Base-by-base conservation (phyloP, 164 flowering plant species). In the Aristolochia californica region DNA sequence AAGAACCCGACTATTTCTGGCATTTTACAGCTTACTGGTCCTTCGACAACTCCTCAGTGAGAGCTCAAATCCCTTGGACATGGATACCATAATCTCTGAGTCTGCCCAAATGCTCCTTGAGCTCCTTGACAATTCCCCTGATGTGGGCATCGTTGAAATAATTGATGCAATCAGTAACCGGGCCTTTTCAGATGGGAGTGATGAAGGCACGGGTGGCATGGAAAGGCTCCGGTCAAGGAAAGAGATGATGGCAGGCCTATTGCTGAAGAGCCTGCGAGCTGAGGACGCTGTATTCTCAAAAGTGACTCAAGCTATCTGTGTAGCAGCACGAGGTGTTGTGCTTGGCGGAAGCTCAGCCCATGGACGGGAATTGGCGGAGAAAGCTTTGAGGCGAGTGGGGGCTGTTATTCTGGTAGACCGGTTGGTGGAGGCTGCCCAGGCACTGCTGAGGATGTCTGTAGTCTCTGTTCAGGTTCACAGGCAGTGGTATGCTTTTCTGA, bases 261-360 rank as follows among this genome's bases (percentile, higher is more conserved):
- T 94, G 52, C 64, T 64, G 7, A 94, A 83, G 72, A 84, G 96
- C 81, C 67, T 94, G 61, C 85, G 75, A 66, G 80, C 81, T n/a
- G 91, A 78, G 51, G 89, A 94, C 59, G 56, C 91, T 0, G 74
- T 94, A 28, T 94, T 90, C 54, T 51, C 59, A 22, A 75, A 56
- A 48, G 91, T 94, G 16, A 74, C 85, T 5, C 77, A 59, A 15
- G 83, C 91, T 14, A 77, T 94, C 38, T 83, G 88, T 58, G 34
- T 82, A 53, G 91, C 96, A 56, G 57, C 62, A 14, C 80, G 95
- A 66, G 97, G 80, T 14, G 75, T 74, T 7, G 75, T 86, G 43
- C 80, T 94, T 14, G 85, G 87, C 0, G 96, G 96, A n/a, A 76
- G 74, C 59, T 83, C 84, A 7, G 22, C 67, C 7, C 53, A 51